Conservation (phyloP, 2,329 filamentous ascomycete species). For the Pseudogymnoascus sp. region DNA sequence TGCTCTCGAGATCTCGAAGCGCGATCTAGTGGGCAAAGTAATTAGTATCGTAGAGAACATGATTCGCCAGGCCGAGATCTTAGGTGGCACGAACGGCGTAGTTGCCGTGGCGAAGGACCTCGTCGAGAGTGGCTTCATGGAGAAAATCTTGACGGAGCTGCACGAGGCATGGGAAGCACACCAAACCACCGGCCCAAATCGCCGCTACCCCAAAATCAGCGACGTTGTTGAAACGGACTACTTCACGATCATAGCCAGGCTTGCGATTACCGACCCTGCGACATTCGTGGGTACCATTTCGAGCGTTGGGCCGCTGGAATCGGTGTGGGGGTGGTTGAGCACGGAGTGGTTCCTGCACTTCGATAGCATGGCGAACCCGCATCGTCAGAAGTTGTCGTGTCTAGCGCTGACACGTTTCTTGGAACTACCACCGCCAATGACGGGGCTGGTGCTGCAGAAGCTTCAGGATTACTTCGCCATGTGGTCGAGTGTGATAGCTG, state of each 20-base stretch:
- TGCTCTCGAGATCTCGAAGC: constrained; percentile 45
- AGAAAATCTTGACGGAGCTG: constrained; percentile 57
- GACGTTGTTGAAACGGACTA: constrained; percentile 78
- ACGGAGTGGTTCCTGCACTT: constrained; percentile 62
- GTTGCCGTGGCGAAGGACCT: constrained; percentile 59
- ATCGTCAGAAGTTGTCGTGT: constrained; percentile 63
- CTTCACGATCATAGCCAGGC: constrained; percentile 71
- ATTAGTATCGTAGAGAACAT: constrained; percentile 57
- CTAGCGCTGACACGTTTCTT: constrained; percentile 66
- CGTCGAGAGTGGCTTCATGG: constrained; percentile 54
- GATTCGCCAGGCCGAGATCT: constrained; percentile 53
- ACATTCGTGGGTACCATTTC: constrained; percentile 56
- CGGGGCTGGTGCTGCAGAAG: constrained; percentile 47
- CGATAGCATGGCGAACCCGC: constrained; percentile 58
- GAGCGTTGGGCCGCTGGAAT: constrained; percentile 35
- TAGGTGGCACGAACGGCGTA: constrained; percentile 56
- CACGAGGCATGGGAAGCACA: constrained; percentile 65
- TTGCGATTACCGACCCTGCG: constrained; percentile 64
- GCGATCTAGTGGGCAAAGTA: constrained; percentile 52
- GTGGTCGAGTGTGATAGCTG: constrained; percentile 64
- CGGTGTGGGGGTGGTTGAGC: constrained; percentile 53
- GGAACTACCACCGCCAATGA: constrained; percentile 50
- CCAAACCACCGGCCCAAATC: constrained; percentile 75
- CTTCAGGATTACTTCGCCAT: constrained; percentile 69
- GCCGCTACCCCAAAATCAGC: constrained; percentile 60